A percentile compares a stretch with the other conserved stretches of the same genome.
Conservation (phyloP, 306 rosid genomes). For the Cajanus cajan region DNA sequence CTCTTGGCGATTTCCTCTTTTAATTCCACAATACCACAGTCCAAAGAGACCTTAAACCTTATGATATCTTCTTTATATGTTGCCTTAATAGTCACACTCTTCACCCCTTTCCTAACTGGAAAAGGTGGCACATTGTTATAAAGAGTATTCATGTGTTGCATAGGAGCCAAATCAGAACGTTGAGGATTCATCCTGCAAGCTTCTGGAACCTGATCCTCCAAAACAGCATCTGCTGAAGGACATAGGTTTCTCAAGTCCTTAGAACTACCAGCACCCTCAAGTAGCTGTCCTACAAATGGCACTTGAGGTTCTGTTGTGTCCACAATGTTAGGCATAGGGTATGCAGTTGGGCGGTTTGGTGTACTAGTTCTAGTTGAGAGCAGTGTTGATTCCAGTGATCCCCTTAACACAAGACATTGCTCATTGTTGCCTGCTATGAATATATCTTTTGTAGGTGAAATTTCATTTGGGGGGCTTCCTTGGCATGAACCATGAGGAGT, state of each 20-base stretch:
- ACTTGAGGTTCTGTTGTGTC: constrained; percentile 48
- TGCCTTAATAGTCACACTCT: constrained; percentile 66
- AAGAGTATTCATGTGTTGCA: constrained; percentile 31
- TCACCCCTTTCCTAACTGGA: constrained; percentile 42
- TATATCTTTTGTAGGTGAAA: constrained; percentile 34
- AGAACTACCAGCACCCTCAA: constrained; percentile 77
- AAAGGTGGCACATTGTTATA: constrained; percentile 24
- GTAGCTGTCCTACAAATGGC: constrained; percentile 58
- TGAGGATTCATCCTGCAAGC: constrained; percentile 45
- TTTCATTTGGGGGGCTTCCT: constrained; percentile 59
- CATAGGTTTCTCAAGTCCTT: constrained; percentile 75
- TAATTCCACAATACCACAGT: constrained; percentile 51
- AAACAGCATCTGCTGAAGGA: constrained; percentile 50
- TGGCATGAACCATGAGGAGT: constrained; percentile 66
- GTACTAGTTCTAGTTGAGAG: constrained; percentile 32
- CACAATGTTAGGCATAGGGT: constrained; percentile 35
- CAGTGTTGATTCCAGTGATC: constrained; percentile 42
- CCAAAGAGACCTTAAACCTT: constrained; percentile 59
- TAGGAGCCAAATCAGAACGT: constrained; percentile 38
- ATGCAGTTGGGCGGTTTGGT: constrained; percentile 18
- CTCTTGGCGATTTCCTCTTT: constrained; percentile 71
- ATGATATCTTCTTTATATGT: constrained; percentile 71
- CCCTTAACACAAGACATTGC: constrained; percentile 37
- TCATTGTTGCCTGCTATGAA: constrained; percentile 29
- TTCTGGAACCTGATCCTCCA: constrained; percentile 60